Evolutionary conservation across 208 protist species (phyloP).

Genomic region (Borovskyia barvae): DNA sequence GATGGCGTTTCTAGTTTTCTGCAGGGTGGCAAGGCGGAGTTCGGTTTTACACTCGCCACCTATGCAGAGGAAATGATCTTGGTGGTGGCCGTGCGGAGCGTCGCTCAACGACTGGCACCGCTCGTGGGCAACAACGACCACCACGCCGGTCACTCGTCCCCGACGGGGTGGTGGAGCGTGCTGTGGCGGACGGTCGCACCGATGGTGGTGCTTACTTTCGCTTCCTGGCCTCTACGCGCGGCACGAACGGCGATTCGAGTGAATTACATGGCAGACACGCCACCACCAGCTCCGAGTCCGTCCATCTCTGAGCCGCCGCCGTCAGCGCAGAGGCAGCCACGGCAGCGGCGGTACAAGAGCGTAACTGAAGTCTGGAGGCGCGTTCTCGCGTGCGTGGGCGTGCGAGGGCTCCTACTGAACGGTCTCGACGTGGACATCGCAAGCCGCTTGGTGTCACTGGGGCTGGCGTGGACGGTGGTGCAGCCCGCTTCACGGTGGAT

Average conservation of each 20-base stretch:
- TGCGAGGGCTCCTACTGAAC: conserved; percentile 22
- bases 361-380: conserved; percentile 1
- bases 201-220: conserved; percentile 6
- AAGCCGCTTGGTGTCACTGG: conserved; percentile 21
- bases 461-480: conserved; percentile 17
- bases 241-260: conserved; percentile 17
- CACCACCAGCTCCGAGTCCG: not conserved
- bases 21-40: conserved; percentile 21
- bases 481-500: conserved; percentile 24
- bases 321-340: not conserved
- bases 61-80: conserved; percentile 11
- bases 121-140: not conserved
- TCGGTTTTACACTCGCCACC: conserved; percentile 17
- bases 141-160: not conserved
- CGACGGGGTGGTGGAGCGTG: not conserved
- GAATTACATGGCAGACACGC: conserved; percentile 30
- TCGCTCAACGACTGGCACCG: not conserved
- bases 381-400: conserved; percentile 1
- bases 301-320: not conserved
- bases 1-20: conserved; percentile 6
- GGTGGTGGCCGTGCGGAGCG: conserved; percentile 1
- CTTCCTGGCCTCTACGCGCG: conserved; percentile 28
- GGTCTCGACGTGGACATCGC: conserved; percentile 40
- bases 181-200: conserved; percentile 3
- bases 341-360: conserved; percentile 8